phyloP scores from a whole-genome alignment of 371 early-diverging fungal genomes.

The Catenaria anguillulae region DNA sequence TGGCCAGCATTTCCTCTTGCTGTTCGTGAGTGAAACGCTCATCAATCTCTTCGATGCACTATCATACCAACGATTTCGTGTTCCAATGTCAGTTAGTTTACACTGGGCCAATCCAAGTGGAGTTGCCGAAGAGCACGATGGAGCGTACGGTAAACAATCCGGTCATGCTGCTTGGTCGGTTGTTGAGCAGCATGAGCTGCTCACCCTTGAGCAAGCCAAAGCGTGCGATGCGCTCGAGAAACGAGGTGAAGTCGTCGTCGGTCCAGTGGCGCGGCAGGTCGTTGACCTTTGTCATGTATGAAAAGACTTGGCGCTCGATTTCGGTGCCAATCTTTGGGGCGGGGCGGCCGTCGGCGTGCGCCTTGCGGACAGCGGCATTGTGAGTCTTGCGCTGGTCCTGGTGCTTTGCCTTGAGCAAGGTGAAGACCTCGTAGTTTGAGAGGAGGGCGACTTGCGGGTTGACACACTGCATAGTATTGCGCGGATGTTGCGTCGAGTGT shows the following conservation, averaged over 20 bases:
- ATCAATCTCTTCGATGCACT: too few species aligned
- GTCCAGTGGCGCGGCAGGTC: background rate
- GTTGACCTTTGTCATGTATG: background rate
- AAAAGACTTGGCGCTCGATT: background rate
- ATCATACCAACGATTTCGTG: too few species aligned
- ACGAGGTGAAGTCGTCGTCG: background rate
- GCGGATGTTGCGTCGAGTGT: too few species aligned
- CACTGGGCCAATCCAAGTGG: too few species aligned
- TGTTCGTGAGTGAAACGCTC: too few species aligned
- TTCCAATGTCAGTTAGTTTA: too few species aligned
- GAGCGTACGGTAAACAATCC: background rate
- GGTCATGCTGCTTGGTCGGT: slow-evolving; percentile 12
- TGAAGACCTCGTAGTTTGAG: slow-evolving; percentile 3
- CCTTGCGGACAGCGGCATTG: background rate
- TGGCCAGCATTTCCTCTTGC: too few species aligned
- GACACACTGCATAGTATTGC: background rate
- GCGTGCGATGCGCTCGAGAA: slow-evolving; percentile 9
- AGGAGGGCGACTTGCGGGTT: slow-evolving; percentile 7
- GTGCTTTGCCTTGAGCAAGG: background rate
- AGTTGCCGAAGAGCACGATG: too few species aligned
- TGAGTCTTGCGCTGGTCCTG: background rate
- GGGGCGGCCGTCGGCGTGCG: background rate
- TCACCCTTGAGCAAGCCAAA: slow-evolving; percentile 18
- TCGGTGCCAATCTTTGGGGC: background rate
- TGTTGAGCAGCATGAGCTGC: slow-evolving; percentile 19